A percentile compares a stretch with the other conserved stretches of the same genome.
phyloP scores from a whole-genome alignment of 1,284 basidiomycete genomes.

The Sutorius eximius region DNA sequence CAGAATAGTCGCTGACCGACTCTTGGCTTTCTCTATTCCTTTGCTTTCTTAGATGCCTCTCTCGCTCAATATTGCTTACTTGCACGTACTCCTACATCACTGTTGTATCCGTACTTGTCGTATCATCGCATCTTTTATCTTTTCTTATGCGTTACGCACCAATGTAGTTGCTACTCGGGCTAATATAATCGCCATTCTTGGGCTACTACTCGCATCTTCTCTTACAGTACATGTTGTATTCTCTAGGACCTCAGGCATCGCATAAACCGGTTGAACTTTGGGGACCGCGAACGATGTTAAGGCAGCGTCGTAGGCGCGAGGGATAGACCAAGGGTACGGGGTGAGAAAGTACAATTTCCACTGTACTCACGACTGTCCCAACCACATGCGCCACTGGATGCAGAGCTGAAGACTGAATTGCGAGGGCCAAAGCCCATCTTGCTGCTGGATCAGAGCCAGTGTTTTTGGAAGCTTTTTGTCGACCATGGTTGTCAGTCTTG shows the following conservation, averaged over 20 bases:
- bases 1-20: slow-evolving; percentile 14
- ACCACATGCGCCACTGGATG: too few species aligned
- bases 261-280: slow-evolving; percentile 52
- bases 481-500: too few species aligned
- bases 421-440: too few species aligned
- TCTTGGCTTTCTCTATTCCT: neutral
- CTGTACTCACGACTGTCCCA: too few species aligned
- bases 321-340: too few species aligned
- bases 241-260: slow-evolving; percentile 61
- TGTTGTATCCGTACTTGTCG: slow-evolving; percentile 23
- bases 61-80: slow-evolving; percentile 9
- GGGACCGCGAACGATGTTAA: too few species aligned
- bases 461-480: too few species aligned
- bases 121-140: slow-evolving; percentile 26
- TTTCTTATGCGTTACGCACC: slow-evolving; percentile 20
- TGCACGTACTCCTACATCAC: slow-evolving; percentile 1
- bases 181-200: slow-evolving; percentile 12
- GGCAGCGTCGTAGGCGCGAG: too few species aligned
- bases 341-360: too few species aligned
- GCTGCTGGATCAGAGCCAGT: too few species aligned
- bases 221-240: slow-evolving; percentile 65
- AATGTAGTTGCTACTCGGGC: slow-evolving; percentile 26
- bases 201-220: slow-evolving; percentile 71
- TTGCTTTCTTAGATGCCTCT: slow-evolving; percentile 14
- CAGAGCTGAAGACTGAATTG: too few species aligned